Conservation (phyloP, 768 basidiomycete species). For the Mycena leptocephala region DNA sequence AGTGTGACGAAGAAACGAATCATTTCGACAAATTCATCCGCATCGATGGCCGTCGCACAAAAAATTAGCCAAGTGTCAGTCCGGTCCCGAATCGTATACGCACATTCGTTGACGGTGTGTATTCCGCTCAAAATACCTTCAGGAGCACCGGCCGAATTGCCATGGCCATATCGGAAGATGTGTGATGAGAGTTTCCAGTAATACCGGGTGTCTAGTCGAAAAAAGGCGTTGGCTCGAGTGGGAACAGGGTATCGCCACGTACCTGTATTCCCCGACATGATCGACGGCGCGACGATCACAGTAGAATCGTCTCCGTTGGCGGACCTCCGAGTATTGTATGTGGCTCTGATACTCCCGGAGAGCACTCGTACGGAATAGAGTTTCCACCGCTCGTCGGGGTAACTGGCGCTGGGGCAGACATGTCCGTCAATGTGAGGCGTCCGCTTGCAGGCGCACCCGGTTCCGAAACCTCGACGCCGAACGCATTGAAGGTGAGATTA, state of each 20-base stretch:
- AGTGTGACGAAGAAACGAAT: constrained; percentile 78
- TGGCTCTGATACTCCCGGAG: constrained; percentile 61
- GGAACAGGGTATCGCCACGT: constrained; percentile 23
- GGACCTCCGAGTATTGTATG: constrained; percentile 51
- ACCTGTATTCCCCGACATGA: constrained; percentile 57
- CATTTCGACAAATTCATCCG: constrained; percentile 72
- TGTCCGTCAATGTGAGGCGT: constrained; percentile 55
- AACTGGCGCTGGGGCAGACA: constrained; percentile 65
- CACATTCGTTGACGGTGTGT: constrained; percentile 86
- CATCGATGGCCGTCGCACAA: constrained; percentile 58
- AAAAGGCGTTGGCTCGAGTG: not conserved
- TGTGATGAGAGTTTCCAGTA: constrained; percentile 71
- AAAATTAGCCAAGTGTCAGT: constrained; percentile 22
- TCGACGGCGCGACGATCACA: constrained; percentile 47
- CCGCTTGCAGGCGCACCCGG: constrained; percentile 40
- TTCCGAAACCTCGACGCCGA: constrained; percentile 48
- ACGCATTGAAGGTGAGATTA: constrained; percentile 60
- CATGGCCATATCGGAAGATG: constrained; percentile 79
- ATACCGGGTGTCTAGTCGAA: constrained; percentile 65
- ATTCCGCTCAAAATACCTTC: constrained; percentile 56
- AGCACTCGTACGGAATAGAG: constrained; percentile 51
- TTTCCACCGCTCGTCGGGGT: constrained; percentile 48
- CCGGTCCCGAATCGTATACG: constrained; percentile 41
- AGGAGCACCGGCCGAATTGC: constrained; percentile 39
- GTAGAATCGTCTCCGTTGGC: constrained; percentile 24